Evolutionary conservation across 2,329 filamentous ascomycete genomes (phyloP).

Genomic region (Fusarium xylarioides): DNA sequence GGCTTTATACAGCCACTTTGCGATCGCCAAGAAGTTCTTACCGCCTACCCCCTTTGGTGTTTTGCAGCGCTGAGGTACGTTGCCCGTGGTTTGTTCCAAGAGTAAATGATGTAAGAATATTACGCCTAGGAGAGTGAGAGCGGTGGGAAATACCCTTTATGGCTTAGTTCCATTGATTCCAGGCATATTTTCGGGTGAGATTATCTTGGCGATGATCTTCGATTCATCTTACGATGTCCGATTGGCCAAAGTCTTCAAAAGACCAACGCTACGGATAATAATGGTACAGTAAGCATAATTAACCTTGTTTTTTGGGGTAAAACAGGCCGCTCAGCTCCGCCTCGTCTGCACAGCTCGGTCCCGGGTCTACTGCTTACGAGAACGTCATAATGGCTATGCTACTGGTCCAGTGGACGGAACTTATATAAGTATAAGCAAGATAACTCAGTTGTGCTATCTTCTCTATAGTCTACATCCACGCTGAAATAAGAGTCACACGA

Average conservation of each 20-base stretch:
- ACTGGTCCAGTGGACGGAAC: background rate
- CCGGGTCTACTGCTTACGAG: background rate
- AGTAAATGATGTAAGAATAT: background rate
- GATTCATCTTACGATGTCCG: accelerated
- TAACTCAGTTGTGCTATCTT: background rate
- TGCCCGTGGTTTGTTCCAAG: background rate
- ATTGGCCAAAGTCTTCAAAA: accelerated
- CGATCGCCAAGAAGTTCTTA: background rate
- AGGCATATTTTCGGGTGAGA: background rate
- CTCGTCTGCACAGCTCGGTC: background rate
- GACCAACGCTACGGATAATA: background rate
- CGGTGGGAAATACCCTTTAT: background rate
- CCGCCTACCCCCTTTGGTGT: background rate
- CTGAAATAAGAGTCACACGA: accelerated
- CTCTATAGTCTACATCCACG: background rate
- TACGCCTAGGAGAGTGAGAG: background rate
- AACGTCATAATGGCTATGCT: background rate
- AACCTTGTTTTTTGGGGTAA: background rate
- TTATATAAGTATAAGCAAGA: background rate
- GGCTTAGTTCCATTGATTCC: background rate
- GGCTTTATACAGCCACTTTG: background rate
- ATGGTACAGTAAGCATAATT: background rate
- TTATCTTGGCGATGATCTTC: background rate
- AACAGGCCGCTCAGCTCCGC: background rate
- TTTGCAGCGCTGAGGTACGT: background rate